Base-by-base conservation (phyloP, 805 yeast species). In the Teunomyces barrocoloradensis region DNA sequence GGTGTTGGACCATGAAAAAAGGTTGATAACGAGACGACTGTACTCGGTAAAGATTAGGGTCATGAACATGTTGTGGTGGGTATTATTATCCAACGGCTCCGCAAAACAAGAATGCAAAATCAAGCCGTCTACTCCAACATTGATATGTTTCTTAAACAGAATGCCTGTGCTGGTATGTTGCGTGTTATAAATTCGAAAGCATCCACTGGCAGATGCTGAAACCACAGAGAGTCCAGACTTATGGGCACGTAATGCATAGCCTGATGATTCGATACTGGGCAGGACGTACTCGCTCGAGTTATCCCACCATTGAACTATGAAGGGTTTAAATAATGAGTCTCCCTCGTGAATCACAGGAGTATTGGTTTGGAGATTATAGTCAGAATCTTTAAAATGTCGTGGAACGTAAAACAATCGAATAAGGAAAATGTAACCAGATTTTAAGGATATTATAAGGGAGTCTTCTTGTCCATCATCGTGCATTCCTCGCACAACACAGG, bases 241-340 rank as follows among this genome's bases (percentile, higher is more conserved):
- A 47, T 77, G 79, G 0, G 76, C 56, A 0, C 56, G 34, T 15
- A 76, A 51, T 3, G 60, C 54, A 27, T 49, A 52, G 2, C 75
- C 74, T 2, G 71, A 51, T 6, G 54, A 53, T 28, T 50, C 56
- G 23, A 47, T 53, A 39, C 57, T 48, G 21, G 58, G 60, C 17
- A 45, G 32, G 18, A 40, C 32, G 39, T 29, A 32, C 5, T 47
- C 27, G 23, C 45, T 51, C 35, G 57, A 57, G 29, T 58, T 51
- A 47, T 51, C 68, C 81, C 81, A 77, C 80, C 80, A 76, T 51
- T 77, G 81, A 0, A 77, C 78, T 7, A 73, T 71, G 50, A 69
- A 73, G 1, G 81, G 81, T 34, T 64, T 65, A 50, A 56, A 64
- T 4, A 68, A 56, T 27, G 58, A 58, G 15, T 53, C 56, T 1